These are phyloP conservation scores for Aspergillus texensis DNA, from an alignment of 2,329 filamentous ascomycete genomes.

Conservation along the genomic window DNA sequence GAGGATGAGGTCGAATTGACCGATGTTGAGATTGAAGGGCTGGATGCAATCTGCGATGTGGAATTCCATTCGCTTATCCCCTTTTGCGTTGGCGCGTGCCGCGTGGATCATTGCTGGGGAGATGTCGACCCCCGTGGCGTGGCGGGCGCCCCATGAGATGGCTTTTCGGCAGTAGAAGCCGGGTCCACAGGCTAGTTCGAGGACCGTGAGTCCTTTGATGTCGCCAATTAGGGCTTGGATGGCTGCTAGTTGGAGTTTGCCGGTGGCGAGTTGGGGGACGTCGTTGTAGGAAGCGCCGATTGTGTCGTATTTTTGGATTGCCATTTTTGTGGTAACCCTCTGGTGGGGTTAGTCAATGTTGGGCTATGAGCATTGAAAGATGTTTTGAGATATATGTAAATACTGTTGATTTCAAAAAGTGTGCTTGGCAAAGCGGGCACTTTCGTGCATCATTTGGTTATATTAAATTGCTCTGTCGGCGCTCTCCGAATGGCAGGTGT, in stretches of 20 bases:
- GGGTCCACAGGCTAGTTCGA: constrained; percentile 3
- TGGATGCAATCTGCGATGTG: constrained; percentile 2
- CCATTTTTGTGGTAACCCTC: not conserved
- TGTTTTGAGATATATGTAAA: not conserved
- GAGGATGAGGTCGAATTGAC: not conserved
- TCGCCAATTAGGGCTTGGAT: not conserved
- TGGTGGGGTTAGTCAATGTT: not conserved
- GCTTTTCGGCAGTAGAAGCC: not conserved
- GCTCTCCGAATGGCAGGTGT: not conserved
- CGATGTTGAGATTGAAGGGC: not conserved
- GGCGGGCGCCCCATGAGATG: not conserved
- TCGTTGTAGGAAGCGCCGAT: constrained; percentile 1
- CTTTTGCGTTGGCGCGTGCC: not conserved
- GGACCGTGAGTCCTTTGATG: not conserved
- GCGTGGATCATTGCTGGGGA: not conserved
- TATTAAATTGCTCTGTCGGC: not conserved
- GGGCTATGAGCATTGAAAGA: fast-evolving
- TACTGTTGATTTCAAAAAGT: not conserved
- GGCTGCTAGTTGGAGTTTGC: not conserved
- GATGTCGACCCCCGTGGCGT: not conserved
- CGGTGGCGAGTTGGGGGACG: not conserved
- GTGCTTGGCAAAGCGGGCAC: not conserved
- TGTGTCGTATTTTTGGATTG: not conserved
- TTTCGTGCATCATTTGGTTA: not conserved
- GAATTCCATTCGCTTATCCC: not conserved